phyloP scores from a whole-genome alignment of 108 stramenopile species.

The Conticribra weissflogii region DNA sequence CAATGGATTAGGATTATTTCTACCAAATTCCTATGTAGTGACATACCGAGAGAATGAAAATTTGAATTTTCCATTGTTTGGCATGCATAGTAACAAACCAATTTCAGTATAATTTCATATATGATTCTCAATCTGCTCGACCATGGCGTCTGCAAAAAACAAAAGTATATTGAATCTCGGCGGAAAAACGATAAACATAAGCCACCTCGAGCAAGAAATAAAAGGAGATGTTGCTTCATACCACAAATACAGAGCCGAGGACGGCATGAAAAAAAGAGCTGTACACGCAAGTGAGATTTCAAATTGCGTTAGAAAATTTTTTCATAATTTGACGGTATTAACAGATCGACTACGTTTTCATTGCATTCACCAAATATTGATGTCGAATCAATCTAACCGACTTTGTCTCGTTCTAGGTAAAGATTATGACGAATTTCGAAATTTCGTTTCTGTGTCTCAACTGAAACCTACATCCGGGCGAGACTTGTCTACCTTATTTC shows the following conservation, averaged over 20 bases:
- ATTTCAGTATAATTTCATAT: too few species aligned
- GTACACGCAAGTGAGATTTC: slow-evolving; percentile 31
- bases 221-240: slow-evolving; percentile 34
- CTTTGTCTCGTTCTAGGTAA: too few species aligned
- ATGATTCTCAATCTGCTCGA: not conserved
- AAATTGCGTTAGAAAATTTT: too few species aligned
- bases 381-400: not conserved
- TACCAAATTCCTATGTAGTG: too few species aligned
- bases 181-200: slow-evolving; percentile 32
- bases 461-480: slow-evolving; percentile 35
- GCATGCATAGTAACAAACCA: too few species aligned
- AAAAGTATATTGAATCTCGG: slow-evolving; percentile 23
- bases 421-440: slow-evolving; percentile 45
- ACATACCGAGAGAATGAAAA: too few species aligned
- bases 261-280: slow-evolving; percentile 50
- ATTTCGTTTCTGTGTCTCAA: slow-evolving; percentile 45
- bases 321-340: not conserved
- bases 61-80: too few species aligned
- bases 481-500: slow-evolving; percentile 42
- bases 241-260: slow-evolving; percentile 28
- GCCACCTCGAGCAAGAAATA: slow-evolving; percentile 37
- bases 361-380: not conserved
- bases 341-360: not conserved
- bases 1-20: too few species aligned
- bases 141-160: slow-evolving; percentile 2